phyloP scores from a whole-genome alignment of 2,329 filamentous ascomycete genomes.

The Zymoseptoria brevis region DNA sequence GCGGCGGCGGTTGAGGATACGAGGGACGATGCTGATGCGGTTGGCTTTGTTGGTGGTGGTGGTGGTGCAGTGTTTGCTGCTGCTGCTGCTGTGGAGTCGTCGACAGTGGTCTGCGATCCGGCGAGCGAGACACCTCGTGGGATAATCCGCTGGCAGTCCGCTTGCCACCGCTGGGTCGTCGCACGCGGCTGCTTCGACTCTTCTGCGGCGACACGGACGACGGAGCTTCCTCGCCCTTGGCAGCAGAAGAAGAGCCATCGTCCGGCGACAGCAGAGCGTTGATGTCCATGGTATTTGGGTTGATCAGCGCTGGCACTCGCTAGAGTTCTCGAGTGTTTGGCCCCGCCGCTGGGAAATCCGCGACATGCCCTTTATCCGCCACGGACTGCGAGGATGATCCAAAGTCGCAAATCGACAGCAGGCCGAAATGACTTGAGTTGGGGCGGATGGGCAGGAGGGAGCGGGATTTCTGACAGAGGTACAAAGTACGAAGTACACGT shows the following conservation, averaged over 20 bases:
- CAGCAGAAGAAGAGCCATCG: conserved; percentile 29
- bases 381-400: background rate
- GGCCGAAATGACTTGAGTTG: background rate
- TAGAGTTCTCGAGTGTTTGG: background rate
- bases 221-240: background rate
- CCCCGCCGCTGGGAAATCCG: background rate
- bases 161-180: conserved; percentile 20
- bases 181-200: conserved; percentile 5
- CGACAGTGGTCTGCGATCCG: conserved; percentile 24
- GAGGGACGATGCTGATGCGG: conserved; percentile 2
- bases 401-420: background rate
- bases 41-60: conserved; percentile 7
- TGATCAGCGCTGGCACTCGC: background rate
- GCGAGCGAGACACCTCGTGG: conserved; percentile 31
- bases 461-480: background rate
- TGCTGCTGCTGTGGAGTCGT: background rate
- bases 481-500: background rate
- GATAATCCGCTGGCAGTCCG: conserved; percentile 37
- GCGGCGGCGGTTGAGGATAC: background rate
- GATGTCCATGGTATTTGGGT: conserved; percentile 38
- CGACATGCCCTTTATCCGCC: background rate
- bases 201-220: conserved; percentile 4
- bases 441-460: background rate
- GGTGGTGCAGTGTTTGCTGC: conserved; percentile 8
- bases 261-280: conserved; percentile 43